Conservation (phyloP, 1,284 basidiomycete species). For the Apiotrichum domesticum region DNA sequence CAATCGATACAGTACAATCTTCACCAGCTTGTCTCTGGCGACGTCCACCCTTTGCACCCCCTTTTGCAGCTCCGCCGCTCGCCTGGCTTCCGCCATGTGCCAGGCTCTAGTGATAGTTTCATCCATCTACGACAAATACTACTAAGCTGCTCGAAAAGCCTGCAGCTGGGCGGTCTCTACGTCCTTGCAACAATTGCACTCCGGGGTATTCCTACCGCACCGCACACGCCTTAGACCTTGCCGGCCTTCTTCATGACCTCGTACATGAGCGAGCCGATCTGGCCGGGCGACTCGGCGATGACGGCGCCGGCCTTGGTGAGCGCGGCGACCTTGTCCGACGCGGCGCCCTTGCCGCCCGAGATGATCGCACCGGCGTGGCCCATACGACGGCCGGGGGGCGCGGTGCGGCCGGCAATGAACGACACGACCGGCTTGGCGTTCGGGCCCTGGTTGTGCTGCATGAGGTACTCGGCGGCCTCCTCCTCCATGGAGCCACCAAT, state of each 20-base stretch:
- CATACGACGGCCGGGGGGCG: slow-evolving; percentile 96
- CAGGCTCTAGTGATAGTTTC: background rate
- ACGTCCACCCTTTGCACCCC: no score
- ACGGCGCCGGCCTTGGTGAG: slow-evolving; percentile 86
- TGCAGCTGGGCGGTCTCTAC: background rate
- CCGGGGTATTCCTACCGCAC: no score
- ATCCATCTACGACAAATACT: slow-evolving; percentile 4
- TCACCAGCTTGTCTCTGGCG: no score
- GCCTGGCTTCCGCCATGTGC: no score
- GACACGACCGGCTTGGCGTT: slow-evolving; percentile 94
- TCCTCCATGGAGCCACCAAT: slow-evolving; percentile 99
- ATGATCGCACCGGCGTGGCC: slow-evolving; percentile 99
- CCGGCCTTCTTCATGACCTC: slow-evolving; percentile 83
- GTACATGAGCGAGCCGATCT: slow-evolving; percentile 81
- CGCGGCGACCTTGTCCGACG: slow-evolving; percentile 92
- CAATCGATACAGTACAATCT: no score
- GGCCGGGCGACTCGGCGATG: slow-evolving; percentile 93
- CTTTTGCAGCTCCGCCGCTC: no score
- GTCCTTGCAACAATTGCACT: background rate
- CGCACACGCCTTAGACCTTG: slow-evolving; percentile 55
- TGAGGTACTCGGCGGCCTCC: slow-evolving; percentile 94
- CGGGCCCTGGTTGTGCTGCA: slow-evolving; percentile 82
- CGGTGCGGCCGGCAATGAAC: slow-evolving; percentile 96
- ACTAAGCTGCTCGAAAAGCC: background rate
- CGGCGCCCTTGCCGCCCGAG: slow-evolving; percentile 93